phyloP scores from a whole-genome alignment of 768 basidiomycete species.

The Chiua virens region DNA sequence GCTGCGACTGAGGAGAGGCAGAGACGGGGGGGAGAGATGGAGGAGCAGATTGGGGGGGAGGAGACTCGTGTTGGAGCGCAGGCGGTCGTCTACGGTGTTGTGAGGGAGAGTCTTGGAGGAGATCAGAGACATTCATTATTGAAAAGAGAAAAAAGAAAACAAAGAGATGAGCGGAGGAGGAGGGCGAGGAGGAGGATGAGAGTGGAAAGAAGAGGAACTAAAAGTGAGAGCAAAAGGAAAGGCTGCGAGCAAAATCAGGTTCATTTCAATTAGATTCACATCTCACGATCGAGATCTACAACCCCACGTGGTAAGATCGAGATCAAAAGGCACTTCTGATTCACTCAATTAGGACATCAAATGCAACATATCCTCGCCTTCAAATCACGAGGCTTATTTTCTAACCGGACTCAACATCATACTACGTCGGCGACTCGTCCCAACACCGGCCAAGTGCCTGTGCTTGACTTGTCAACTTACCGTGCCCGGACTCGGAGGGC shows the following conservation, averaged over 20 bases:
- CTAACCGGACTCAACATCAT: no score
- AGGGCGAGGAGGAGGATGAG: conserved; percentile 20
- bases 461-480: no score
- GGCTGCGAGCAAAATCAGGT: conserved; percentile 28
- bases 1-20: conserved; percentile 33
- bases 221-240: conserved; percentile 31
- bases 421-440: no score
- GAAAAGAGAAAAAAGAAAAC: background rate
- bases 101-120: conserved; percentile 69
- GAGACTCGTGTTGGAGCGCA: conserved; percentile 23
- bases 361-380: no score
- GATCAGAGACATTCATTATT: conserved; percentile 65
- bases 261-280: conserved; percentile 36
- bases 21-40: conserved; percentile 27
- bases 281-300: conserved; percentile 33
- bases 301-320: conserved; percentile 32
- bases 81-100: conserved; percentile 44
- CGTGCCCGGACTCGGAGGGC: no score
- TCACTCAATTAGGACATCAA: conserved; percentile 2
- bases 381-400: no score
- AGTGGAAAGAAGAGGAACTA: conserved; percentile 28
- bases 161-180: background rate
- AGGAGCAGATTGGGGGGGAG: conserved; percentile 28
- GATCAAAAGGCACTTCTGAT: conserved; percentile 21
- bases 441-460: no score